Evolutionary conservation across 2,329 filamentous ascomycete species (phyloP).

Genomic region (Graphilbum sp.): DNA sequence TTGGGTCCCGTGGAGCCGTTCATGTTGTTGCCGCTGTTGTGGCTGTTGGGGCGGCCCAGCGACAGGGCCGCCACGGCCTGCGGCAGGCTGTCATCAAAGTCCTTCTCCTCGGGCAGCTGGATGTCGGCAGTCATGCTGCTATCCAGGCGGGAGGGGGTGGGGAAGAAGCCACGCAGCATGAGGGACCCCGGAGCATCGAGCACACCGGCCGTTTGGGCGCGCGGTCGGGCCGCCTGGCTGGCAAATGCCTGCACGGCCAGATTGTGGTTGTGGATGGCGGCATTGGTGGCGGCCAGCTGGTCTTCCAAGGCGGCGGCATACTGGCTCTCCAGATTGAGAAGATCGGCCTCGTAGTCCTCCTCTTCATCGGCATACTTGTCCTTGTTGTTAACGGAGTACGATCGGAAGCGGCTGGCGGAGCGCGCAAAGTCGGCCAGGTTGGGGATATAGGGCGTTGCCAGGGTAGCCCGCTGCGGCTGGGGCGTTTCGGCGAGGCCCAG

Average conservation of each 20-base stretch:
- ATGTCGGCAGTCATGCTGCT: constrained; percentile 59
- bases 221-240: constrained; percentile 65
- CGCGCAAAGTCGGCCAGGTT: constrained; percentile 61
- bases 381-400: constrained; percentile 96
- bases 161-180: constrained; percentile 55
- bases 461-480: constrained; percentile 57
- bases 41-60: constrained; percentile 47
- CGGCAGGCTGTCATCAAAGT: constrained; percentile 58
- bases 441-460: constrained; percentile 60
- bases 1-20: constrained; percentile 18
- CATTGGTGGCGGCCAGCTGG: constrained; percentile 46
- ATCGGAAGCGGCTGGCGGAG: constrained; percentile 77
- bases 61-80: constrained; percentile 72
- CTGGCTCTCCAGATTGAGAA: constrained; percentile 34
- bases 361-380: constrained; percentile 88
- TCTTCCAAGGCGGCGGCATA: constrained; percentile 46
- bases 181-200: constrained; percentile 60
- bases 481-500: constrained; percentile 88
- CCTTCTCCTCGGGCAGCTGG: constrained; percentile 54
- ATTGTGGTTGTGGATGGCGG: constrained; percentile 77
- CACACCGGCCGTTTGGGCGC: constrained; percentile 82
- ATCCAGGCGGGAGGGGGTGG: constrained; percentile 56
- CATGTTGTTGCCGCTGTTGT: constrained; percentile 30
- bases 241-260: constrained; percentile 85
- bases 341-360: constrained; percentile 48